Base-by-base conservation (phyloP, 345 rosid species). In the Eutrema yunnanense region DNA sequence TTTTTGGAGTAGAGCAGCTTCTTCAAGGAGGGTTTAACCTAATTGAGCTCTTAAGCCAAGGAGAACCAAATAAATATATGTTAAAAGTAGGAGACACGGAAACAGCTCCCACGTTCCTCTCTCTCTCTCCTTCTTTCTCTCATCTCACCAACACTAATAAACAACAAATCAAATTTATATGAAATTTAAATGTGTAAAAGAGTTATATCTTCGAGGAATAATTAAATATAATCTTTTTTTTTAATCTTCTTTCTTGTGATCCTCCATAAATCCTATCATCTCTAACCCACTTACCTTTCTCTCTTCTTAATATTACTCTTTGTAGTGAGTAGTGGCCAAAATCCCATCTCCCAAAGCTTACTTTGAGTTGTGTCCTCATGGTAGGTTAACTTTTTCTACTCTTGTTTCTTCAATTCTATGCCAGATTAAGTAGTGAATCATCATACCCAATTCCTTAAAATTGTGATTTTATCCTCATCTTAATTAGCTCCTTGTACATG, bases 101-200 rank as follows among this genome's bases (percentile, higher is more conserved):
- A 88, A 87, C 98, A 86, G 80, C 82, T 53, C 88, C 90, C 97
- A 89, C 95, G 96, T 93, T 93, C 94, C 76, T 75, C 78, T 81
- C 86, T 66, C 63, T 71, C 75, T 61, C 72, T 43, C 60, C 36
- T 16, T 59, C 59, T 62, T 48, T 65, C 67, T 29, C 69, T 26
- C 68, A 61, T 54, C 64, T 56, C 74, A 72, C 65, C 11, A 61
- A 70, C 56, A 64, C 59, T 29, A 64, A 34, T 62, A 63, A 43
- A 73, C 65, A 65, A 77, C 56, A 77, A 43, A 59, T 66, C 46
- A 65, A 65, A 32, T 52, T 69, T 70, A 9, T 37, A 41, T 46
- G 73, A 34, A 38, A 69, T 62, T 54, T 46, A 48, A 77, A 72
- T 66, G 65, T 44, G 58, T 37, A 52, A 75, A 72, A 71, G 46